Percentiles rank a stretch among this genome's conserved stretches.
phyloP scores from a whole-genome alignment of 2,329 filamentous ascomycete genomes.

The Colletotrichum salicis region DNA sequence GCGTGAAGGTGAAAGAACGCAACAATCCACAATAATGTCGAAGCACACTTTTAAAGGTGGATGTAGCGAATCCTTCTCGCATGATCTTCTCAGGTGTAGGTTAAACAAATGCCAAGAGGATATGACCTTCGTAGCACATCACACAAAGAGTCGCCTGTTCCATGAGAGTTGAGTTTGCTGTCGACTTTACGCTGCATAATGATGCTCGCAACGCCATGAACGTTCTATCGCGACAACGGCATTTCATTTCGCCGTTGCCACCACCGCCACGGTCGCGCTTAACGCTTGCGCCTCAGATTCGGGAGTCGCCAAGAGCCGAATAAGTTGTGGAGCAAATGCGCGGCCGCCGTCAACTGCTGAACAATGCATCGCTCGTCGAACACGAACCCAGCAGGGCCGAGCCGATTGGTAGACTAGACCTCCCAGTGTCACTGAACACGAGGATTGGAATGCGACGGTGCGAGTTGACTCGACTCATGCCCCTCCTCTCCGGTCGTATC shows the following conservation, averaged over 20 bases:
- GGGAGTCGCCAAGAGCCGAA: not conserved
- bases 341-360: too few relatives aligned
- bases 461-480: slow-evolving; percentile 3
- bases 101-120: too few relatives aligned
- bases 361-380: not conserved
- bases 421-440: not conserved
- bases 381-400: not conserved
- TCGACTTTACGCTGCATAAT: not conserved
- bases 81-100: too few relatives aligned
- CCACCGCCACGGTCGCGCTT: not conserved
- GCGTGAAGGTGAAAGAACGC: too few relatives aligned
- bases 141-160: too few relatives aligned
- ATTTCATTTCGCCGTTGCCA: not conserved
- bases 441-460: not conserved
- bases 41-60: too few relatives aligned
- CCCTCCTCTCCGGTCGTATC: not conserved
- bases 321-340: not conserved
- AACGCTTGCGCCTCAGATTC: not conserved
- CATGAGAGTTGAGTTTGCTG: not conserved
- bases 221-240: not conserved
- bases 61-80: too few relatives aligned
- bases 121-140: too few relatives aligned
- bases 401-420: not conserved
- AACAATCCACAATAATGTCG: not conserved
- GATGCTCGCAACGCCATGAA: not conserved